Evolutionary conservation across 768 basidiomycete species (phyloP).

Genomic region (Cystobasidium onofrii): DNA sequence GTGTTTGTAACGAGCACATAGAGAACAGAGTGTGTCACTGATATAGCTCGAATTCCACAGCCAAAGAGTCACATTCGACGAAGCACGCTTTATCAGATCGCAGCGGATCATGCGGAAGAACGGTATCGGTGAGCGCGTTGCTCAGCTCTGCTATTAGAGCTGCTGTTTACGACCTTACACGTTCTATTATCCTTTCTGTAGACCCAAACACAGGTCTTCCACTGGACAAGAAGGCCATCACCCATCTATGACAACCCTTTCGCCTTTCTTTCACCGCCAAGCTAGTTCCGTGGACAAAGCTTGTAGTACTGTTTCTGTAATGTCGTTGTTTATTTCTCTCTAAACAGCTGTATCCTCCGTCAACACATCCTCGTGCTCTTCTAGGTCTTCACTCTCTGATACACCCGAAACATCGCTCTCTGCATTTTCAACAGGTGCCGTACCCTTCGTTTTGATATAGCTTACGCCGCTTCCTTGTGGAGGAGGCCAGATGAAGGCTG

Average conservation of each 20-base stretch:
- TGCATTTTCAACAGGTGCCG: neutral
- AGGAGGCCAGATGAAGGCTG: neutral
- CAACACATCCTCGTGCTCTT: neutral
- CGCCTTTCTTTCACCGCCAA: neutral
- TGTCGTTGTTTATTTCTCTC: conserved; percentile 1
- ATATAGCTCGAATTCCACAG: too few species aligned
- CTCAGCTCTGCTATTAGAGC: too few species aligned
- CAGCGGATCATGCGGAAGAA: conserved; percentile 21
- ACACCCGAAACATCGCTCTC: neutral
- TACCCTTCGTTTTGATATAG: neutral
- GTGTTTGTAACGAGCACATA: too few species aligned
- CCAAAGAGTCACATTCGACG: conserved; percentile 24
- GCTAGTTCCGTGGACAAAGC: too few species aligned
- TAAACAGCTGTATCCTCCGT: neutral
- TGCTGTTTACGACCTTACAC: neutral
- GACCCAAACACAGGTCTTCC: conserved; percentile 26
- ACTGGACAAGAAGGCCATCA: conserved; percentile 27
- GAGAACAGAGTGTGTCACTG: too few species aligned
- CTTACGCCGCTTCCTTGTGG: neutral
- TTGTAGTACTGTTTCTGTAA: too few species aligned
- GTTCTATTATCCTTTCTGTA: neutral
- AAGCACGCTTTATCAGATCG: conserved; percentile 6
- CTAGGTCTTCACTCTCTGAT: neutral
- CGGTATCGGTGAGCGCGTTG: conserved; percentile 19
- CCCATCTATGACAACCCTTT: conserved; percentile 2